Evolutionary conservation across 257 asterid genomes (phyloP), one percentile per base, ranked within the genome.

Genomic region (Petunia secreta): DNA sequence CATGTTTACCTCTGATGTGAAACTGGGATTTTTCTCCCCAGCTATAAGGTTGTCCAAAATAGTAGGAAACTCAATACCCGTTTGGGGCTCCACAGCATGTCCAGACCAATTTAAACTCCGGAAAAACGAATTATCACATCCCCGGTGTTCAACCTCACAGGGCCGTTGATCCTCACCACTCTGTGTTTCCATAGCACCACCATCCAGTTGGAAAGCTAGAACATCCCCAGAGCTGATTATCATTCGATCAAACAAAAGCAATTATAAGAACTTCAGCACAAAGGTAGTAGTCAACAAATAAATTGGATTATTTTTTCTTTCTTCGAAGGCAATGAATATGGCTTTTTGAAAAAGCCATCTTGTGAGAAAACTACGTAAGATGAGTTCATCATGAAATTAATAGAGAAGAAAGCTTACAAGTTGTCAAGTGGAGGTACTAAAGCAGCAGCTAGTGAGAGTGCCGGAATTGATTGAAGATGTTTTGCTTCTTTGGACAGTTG

Each of bases 31-130:
- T 59, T 78, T 82, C 80, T 94, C 94, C 63, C 87, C 91, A 63
- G 88, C 74, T 53, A 85, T 83, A 44, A 57, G 82, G 84, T 86
- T 85, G 55, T 87, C 95, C 92, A 96, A 87, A 86, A 90, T 73
- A 75, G 94, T 83, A 40, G 99, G 99, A 82, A 96, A 96, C 90
- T 91, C 98, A 60, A 94, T 88, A 67, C 99, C 99, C 63, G 99
- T 96, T 88, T 83, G 86, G 14, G 92, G 89, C 87, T 96, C 99
- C 41, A 92, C 86, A 53, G 92, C 87, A 81, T 82, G 90, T 80
- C 89, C 90, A 52, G 92, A 84, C 94, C 92, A 92, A 83, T 82
- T 85, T 82, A 90, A 82, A 81, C 78, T 84, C 81, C 86, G 92
- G 62, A 91, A 81, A 82, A 90, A 83, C 62, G 87, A 82, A 81